Evolutionary conservation across 768 basidiomycete genomes (phyloP), one percentile per base, ranked within the genome.

Genomic region (Tulasnella sp.): DNA sequence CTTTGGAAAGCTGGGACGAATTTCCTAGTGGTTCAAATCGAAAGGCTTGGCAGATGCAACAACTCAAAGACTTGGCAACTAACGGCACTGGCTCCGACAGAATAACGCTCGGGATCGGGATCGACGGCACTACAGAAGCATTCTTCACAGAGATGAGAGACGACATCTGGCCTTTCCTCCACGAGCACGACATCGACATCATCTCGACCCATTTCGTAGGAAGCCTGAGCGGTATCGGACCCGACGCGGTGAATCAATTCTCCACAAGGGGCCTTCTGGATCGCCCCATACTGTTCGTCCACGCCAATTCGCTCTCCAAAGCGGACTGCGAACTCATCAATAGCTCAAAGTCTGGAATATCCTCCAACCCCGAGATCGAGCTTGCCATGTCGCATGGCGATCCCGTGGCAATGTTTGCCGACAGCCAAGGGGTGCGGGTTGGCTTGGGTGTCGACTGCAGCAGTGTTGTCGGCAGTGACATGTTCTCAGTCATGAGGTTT

Each of bases 401-500:
- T 21, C 46, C 49, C 21, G 21, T 59, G 19, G 57, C 30, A 7
- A 11, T 59, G 48, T 34, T 21, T 1, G 57, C 57, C n/a, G 57
- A 59, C 9, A 46, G n/a, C 3, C 45, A 44, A 21, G 57, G 57
- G 11, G 31, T 48, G n/a, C 22, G 57, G 29, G 57, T 59, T 11
- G 57, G 57, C 11, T 29, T 59, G 15, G 57, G 57, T 22, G 57
- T 49, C 11, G 57, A 59, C 29, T 59, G 57, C 29, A 34, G 48
- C 38, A 51, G 45, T 12, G 45, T 49, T 11, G 31, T 59, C 34
- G 41, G 57, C 46, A 46, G 57, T 22, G 57, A 59, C 19, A 59
- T 59, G 57, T 59, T 59, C 49, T 19, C 57, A 2, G 57, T 50
- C 57, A 59, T 59, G 57, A 30, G 57, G 46, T 59, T 46, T 12